Conservation (phyloP, 2,329 filamentous ascomycete species). For the Trichoderma brevicompactum region DNA sequence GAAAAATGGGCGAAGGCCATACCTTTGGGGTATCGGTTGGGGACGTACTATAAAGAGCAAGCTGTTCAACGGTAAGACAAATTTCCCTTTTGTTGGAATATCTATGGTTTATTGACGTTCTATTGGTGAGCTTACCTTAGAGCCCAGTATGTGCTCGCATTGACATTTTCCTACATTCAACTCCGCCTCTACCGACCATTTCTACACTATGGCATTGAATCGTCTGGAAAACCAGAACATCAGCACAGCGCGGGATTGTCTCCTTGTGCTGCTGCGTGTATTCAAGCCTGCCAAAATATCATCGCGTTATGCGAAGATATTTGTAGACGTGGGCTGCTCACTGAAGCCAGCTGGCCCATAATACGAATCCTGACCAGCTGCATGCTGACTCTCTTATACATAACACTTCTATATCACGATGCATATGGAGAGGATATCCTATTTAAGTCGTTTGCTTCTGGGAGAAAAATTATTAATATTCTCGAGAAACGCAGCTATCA, state of each 20-base stretch:
- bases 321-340: conserved; percentile 2
- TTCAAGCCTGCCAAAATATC: conserved; percentile 8
- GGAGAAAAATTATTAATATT: background rate
- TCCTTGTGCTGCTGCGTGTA: background rate
- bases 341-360: conserved; percentile 4
- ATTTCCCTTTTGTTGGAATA: background rate
- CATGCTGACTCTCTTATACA: conserved; percentile 1
- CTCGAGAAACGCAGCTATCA: conserved; percentile 13
- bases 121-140: background rate
- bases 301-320: conserved; percentile 14
- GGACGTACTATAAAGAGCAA: conserved; percentile 7
- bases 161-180: conserved; percentile 12
- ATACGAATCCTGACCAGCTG: conserved; percentile 8
- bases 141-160: conserved; percentile 1
- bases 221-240: background rate
- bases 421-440: background rate
- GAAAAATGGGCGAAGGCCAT: conserved; percentile 4
- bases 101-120: background rate
- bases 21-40: conserved; percentile 8
- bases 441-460: background rate
- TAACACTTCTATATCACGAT: background rate
- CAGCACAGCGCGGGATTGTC: background rate
- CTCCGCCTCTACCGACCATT: conserved; percentile 14
- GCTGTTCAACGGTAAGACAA: background rate
- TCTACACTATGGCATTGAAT: conserved; percentile 4